Evolutionary conservation across 306 rosid species (phyloP).

Genomic region (Ormosia emarginata): DNA sequence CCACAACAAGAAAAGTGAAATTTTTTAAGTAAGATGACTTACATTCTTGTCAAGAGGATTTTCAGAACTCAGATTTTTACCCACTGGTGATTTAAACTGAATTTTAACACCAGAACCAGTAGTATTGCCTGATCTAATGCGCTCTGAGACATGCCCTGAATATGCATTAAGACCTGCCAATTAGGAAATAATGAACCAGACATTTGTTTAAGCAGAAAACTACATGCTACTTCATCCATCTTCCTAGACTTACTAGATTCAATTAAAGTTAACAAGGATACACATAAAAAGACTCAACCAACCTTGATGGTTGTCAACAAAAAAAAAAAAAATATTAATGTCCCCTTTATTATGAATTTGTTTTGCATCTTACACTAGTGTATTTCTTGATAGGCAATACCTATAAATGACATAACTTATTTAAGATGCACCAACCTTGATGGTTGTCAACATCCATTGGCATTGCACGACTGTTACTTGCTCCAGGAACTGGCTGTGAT

Average conservation of each 20-base stretch:
- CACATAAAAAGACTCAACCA: conserved; percentile 9
- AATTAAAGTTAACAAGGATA: background rate
- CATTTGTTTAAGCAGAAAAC: background rate
- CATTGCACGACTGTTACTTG: conserved; percentile 51
- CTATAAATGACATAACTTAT: background rate
- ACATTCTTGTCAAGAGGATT: conserved; percentile 73
- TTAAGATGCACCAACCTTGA: conserved; percentile 55
- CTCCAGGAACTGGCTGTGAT: conserved; percentile 67
- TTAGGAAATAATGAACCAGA: conserved; percentile 10
- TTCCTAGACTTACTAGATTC: background rate
- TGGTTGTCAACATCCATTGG: conserved; percentile 50
- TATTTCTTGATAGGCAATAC: conserved; percentile 1
- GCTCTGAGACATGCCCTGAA: conserved; percentile 57
- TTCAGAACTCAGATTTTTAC: conserved; percentile 53
- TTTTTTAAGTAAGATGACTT: conserved; percentile 22
- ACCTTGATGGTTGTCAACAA: background rate
- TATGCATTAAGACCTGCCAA: conserved; percentile 36
- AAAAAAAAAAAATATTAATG: background rate
- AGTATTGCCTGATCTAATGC: conserved; percentile 52
- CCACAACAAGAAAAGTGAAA: background rate
- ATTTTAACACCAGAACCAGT: conserved; percentile 56
- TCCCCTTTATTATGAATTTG: background rate
- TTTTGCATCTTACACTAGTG: background rate
- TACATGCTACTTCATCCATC: background rate
- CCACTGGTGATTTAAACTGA: conserved; percentile 65